These are phyloP conservation scores for Xerocomus brunneocitrinus DNA, from an alignment of 768 basidiomycete species.

Conservation along the genomic window DNA sequence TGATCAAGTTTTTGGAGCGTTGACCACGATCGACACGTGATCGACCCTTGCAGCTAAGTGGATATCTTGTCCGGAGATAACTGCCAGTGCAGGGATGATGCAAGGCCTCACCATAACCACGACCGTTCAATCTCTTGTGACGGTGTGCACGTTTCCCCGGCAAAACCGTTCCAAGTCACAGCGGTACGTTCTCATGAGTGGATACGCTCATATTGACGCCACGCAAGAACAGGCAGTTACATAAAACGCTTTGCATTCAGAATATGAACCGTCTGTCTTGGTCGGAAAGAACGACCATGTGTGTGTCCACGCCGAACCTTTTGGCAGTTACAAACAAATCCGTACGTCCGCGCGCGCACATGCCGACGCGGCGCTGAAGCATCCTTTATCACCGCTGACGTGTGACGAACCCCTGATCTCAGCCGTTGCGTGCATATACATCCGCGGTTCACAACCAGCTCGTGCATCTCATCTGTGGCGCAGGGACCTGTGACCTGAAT, in stretches of 20 bases:
- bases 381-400: too few relatives aligned
- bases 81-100: background rate
- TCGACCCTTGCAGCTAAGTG: background rate
- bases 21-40: background rate
- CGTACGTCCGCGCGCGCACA: too few relatives aligned
- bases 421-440: too few relatives aligned
- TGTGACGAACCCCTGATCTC: too few relatives aligned
- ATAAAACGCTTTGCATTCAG: background rate
- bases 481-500: too few relatives aligned
- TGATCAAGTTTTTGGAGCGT: background rate
- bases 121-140: background rate
- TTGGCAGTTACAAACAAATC: background rate
- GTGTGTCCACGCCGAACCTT: background rate
- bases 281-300: background rate
- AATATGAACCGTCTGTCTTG: background rate
- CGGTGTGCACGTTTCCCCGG: background rate
- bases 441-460: too few relatives aligned
- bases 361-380: too few relatives aligned
- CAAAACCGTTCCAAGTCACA: background rate
- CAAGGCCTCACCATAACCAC: background rate
- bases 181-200: background rate
- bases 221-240: background rate
- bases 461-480: too few relatives aligned
- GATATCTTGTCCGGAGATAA: background rate
- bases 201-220: background rate